Base-by-base conservation (phyloP, 345 rosid genomes). In the Isatis tinctoria region DNA sequence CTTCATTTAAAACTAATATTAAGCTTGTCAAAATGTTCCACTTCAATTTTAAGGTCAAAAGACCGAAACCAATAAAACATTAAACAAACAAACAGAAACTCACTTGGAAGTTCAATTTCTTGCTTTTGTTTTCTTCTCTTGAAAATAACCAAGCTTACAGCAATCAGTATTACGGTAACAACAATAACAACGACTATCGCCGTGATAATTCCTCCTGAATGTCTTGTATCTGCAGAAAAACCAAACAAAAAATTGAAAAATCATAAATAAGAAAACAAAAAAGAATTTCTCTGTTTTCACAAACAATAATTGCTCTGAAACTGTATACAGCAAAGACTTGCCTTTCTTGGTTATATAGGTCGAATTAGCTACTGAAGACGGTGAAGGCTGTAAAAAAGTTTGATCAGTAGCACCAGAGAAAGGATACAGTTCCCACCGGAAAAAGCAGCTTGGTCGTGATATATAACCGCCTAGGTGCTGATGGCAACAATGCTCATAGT, bases 371-470 rank as follows among this genome's bases (percentile, higher is more conserved):
- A 37, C 14, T 11, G 65, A 60, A 40, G 51, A 33, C 10, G 37
- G 37, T 33, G 37, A 49, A 20, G 54, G 28, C 54, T 49, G 57
- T 22, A 51, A 10, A 28, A 3, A 10, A 43, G 12, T 13, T 7
- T 41, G 28, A 13, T 27, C 37, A 40, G 22, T 37, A 54, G 16
- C 73, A 8, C 36, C 22, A 49, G 43, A 52, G 41, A 56, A 74
- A 24, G 56, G 60, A 47, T 27, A 69, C 65, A 74, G 5, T 6
- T 74, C 73, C 73, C 75, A 79, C 36, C 73, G 40, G 35, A 74
- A 57, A 39, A 69, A 7, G 76, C 82, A 80, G 22, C 41, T 80
- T 2, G 59, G 80, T 17, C n/a, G 51, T 10, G 58, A 24, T 22
- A 4, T 17, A 33, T 60, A 41, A 18, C 73, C 69, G 1, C 45